phyloP scores from a whole-genome alignment of 2,329 filamentous ascomycete genomes.

The Verticillium albo-atrum region DNA sequence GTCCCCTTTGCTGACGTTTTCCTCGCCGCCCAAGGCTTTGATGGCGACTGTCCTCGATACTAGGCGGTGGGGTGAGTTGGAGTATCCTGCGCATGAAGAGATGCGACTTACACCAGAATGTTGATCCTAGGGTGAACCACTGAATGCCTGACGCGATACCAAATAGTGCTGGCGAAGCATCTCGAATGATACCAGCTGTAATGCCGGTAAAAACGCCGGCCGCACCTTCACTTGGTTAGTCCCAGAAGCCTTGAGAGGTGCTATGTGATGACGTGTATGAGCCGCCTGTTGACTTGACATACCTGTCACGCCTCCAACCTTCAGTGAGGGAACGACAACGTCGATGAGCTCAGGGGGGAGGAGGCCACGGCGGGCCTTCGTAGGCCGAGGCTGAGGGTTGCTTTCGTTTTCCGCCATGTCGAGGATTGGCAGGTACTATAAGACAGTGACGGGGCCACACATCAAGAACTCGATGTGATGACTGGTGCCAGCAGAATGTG shows the following conservation, averaged over 20 bases:
- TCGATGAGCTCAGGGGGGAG: slow-evolving; percentile 39
- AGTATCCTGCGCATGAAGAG: not conserved
- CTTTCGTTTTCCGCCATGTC: slow-evolving; percentile 10
- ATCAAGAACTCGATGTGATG: not conserved
- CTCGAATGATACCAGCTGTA: slow-evolving; percentile 66
- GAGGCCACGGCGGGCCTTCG: slow-evolving; percentile 22
- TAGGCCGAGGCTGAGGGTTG: not conserved
- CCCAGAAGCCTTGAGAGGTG: not conserved
- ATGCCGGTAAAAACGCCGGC: slow-evolving; percentile 62
- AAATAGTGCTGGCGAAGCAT: slow-evolving; percentile 64
- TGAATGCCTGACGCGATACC: slow-evolving; percentile 70
- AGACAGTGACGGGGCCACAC: not conserved
- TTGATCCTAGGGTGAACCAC: slow-evolving; percentile 74
- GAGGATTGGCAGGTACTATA: slow-evolving; percentile 5
- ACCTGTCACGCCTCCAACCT: slow-evolving; percentile 59
- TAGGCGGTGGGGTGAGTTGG: slow-evolving; percentile 20
- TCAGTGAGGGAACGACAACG: slow-evolving; percentile 46
- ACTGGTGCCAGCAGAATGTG: not conserved
- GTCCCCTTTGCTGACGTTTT: slow-evolving; percentile 52
- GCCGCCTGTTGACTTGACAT: slow-evolving; percentile 55
- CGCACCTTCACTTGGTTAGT: slow-evolving; percentile 39
- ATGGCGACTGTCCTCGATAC: slow-evolving; percentile 44
- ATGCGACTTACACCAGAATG: slow-evolving; percentile 63
- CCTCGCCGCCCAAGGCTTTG: slow-evolving; percentile 43
- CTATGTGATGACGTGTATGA: slow-evolving; percentile 3